Base-by-base conservation (phyloP, 768 basidiomycete species). In the Pisolithus tinctorius region DNA sequence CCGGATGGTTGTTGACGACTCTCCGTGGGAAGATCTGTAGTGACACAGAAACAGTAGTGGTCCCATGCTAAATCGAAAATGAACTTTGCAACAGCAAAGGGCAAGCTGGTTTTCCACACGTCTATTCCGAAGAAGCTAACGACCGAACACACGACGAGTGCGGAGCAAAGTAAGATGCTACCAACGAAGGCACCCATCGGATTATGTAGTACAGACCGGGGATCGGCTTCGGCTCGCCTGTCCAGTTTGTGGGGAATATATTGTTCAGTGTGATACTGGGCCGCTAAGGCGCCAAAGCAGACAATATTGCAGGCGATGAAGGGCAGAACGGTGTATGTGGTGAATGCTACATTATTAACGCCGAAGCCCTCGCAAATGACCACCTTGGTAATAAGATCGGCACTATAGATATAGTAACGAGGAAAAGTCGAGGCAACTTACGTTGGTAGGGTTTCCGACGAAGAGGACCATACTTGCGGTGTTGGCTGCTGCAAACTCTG, bases 361-460 rank as follows among this genome's bases (percentile, higher is more conserved):
- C 72, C 63, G 63, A 96, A 93, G 0, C 91, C 90, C 48, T 90
- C 91, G 46, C 90, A 88, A 23, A 96, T 82, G 45, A 98, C 87
- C 20, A 96, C 60, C 67, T 67, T 49, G 39, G 4, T 6, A 17
- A 41, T 4, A 11, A 6, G 45, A 9, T 47, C 17, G 4, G 30
- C 1, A 29, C 0, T 14, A 27, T n/a, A 5, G 20, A 48, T 29
- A 27, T 3, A n/a, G 7, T 25, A 43, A 25, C 20, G n/a, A 14
- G 42, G 42, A 9, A 14, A 41, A 6, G 31, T 23, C 29, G 4
- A 23, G 42, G 40, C 45, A 11, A 59, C 64, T 6, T 43, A 67
- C 84, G 60, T 97, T 98, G 1, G 95, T 98, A 2, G 90, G 92
- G 62, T 97, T 98, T 0, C 87, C 88, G 2, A 92, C 85, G 45